Evolutionary conservation across 139 green algal species (phyloP).

Genomic region (Edaphochlamys debaryana): DNA sequence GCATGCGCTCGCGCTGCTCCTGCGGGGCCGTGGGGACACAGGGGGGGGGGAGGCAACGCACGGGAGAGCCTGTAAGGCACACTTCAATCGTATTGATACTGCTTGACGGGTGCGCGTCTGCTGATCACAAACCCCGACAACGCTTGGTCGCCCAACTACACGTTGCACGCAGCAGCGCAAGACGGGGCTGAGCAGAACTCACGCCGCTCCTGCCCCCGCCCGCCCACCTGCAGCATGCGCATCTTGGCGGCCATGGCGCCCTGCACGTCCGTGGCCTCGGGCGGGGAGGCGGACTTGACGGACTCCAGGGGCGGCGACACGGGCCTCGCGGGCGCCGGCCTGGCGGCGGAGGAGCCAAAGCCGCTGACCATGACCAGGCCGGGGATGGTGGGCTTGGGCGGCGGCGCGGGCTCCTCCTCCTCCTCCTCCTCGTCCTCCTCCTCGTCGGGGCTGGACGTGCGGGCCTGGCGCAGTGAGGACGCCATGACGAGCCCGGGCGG

Average conservation of each 20-base stretch:
- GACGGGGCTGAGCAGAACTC: no score
- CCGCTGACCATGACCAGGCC: slow-evolving; percentile 34
- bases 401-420: background rate
- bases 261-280: background rate
- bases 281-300: background rate
- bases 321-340: background rate
- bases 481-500: slow-evolving; percentile 21
- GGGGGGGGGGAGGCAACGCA: no score
- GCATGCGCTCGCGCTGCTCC: slow-evolving; percentile 18
- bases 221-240: slow-evolving; percentile 35
- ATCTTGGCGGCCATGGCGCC: slow-evolving; percentile 31
- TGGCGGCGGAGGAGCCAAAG: background rate
- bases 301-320: background rate
- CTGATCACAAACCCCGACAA: no score
- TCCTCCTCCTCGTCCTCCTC: background rate
- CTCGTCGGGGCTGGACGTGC: background rate
- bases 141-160: no score
- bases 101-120: no score
- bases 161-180: no score
- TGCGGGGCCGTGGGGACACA: no score
- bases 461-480: background rate
- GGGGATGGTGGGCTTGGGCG: slow-evolving; percentile 23
- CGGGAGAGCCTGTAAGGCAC: no score
- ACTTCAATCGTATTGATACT: no score
- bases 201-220: no score